Evolutionary conservation across 352 stramenopile species (phyloP).

Genomic region (Phytophthora quininea): DNA sequence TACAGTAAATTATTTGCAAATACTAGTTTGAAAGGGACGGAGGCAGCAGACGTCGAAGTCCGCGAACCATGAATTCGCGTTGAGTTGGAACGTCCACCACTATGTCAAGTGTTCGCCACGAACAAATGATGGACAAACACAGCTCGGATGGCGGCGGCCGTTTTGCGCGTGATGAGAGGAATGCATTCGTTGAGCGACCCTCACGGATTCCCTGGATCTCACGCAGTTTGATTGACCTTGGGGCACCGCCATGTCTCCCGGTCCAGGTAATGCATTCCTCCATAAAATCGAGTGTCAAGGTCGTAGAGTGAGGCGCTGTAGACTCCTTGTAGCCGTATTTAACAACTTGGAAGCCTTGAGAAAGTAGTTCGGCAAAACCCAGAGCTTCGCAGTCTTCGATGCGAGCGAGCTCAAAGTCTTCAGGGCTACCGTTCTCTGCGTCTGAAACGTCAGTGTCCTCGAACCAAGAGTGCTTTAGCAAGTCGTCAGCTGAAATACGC

Average conservation of each 20-base stretch:
- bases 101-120: conserved; percentile 69
- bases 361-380: conserved; percentile 74
- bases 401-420: conserved; percentile 31
- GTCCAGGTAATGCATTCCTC: conserved; percentile 65
- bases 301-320: conserved; percentile 49
- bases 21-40: conserved; percentile 13
- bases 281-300: conserved; percentile 63
- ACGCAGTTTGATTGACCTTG: conserved; percentile 37
- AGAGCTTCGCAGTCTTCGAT: conserved; percentile 57
- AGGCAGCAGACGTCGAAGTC: conserved; percentile 45
- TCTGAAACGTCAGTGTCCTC: conserved; percentile 17
- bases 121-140: conserved; percentile 69
- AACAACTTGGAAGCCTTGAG: conserved; percentile 61
- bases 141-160: conserved; percentile 31
- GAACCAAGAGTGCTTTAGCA: conserved; percentile 76
- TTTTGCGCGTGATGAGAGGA: conserved; percentile 31
- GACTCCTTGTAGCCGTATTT: conserved; percentile 61
- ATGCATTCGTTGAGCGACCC: conserved; percentile 58
- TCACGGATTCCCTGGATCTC: conserved; percentile 64
- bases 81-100: conserved; percentile 52
- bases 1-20: conserved; percentile 3
- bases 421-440: neutral
- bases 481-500: conserved; percentile 64
- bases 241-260: neutral
- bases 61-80: conserved; percentile 60